Base-by-base conservation (phyloP, 108 stramenopile genomes). In the Pinguiococcus pyrenoidosus region DNA sequence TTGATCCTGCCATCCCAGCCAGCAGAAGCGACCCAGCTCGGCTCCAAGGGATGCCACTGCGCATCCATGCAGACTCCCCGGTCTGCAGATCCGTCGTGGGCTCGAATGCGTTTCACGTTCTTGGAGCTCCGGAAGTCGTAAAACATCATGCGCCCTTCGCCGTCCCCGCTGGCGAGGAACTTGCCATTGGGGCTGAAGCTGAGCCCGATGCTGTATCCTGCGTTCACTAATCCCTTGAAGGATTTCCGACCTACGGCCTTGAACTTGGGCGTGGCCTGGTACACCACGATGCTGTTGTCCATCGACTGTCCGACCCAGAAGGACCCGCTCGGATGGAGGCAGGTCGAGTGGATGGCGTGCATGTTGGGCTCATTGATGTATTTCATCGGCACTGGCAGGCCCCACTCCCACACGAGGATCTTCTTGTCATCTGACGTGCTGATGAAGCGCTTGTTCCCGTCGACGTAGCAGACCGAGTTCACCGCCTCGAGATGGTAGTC, bases 1-100 rank as follows among this genome's bases (percentile, higher is more conserved):
- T 95, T 95, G 52, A 95, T 93, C 35, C 85, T 71, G 0, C 92
- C 94, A 68, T 99, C 97, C 97, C 97, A 99, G 18, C 92, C 92
- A 49, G 89, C 90, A 4, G 91, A 82, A 59, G 92, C 92, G 12
- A 95, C 77, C 41, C 71, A 60, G 36, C 81, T 86, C 4, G 91
- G 81, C 34, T 93, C 82, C 29, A 92, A 39, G 1, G 97, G 97
- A 63, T 95, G 92, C 97, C 97, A 99, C 1, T 72, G 80, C 29
- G 76, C 76, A 10, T 83, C 86, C 46, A 93, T 91, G 55, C 83
- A 68, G 4, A 93, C 92, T 0, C 92, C 93, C 18, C 72, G 72
- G 38, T 87, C 83, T 22, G 23, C 27, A 22, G 24, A 12, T 17
- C 36, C 54, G 39, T 7, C 39, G 17, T 16, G 13, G 28, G 18